phyloP scores from a whole-genome alignment of 1,139 yeast genomes.

The Suhomyces anneliseae region DNA sequence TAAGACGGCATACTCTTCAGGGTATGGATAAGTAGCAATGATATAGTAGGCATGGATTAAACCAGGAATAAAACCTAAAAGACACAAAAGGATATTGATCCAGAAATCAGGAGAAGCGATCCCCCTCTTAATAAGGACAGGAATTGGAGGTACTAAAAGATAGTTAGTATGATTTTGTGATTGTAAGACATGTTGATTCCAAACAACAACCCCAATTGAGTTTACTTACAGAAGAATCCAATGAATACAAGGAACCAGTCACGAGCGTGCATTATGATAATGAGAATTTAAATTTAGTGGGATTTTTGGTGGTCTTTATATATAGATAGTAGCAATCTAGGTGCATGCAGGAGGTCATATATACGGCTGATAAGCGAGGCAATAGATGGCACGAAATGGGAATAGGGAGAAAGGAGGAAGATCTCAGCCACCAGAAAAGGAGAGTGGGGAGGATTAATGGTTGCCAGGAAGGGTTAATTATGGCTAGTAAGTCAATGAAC shows the following conservation, averaged over 20 bases:
- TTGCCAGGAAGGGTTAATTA: too few species aligned
- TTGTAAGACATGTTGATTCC: too few species aligned
- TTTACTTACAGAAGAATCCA: conserved; percentile 56
- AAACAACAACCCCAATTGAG: neutral
- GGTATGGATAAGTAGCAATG: conserved; percentile 55
- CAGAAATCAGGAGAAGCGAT: conserved; percentile 65
- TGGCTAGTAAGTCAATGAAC: too few species aligned
- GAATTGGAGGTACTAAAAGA: conserved; percentile 65
- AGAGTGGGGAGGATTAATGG: too few species aligned
- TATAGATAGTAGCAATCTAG: conserved; percentile 2
- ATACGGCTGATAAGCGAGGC: neutral
- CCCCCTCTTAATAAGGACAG: conserved; percentile 78
- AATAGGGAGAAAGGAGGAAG: neutral
- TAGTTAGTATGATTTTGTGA: conserved; percentile 5
- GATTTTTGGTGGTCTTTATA: conserved; percentile 2
- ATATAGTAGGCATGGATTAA: conserved; percentile 64
- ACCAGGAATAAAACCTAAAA: conserved; percentile 84
- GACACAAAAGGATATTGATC: conserved; percentile 72
- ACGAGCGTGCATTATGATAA: conserved; percentile 53
- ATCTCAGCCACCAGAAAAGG: neutral
- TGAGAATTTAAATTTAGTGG: neutral
- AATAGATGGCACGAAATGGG: neutral
- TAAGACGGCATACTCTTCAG: conserved; percentile 29
- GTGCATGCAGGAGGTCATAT: neutral
- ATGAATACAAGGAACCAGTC: conserved; percentile 79